A percentile compares a stretch with the other conserved stretches of the same genome.
Evolutionary conservation across 2,329 filamentous ascomycete genomes (phyloP).

Genomic region (Thelonectria blattea): DNA sequence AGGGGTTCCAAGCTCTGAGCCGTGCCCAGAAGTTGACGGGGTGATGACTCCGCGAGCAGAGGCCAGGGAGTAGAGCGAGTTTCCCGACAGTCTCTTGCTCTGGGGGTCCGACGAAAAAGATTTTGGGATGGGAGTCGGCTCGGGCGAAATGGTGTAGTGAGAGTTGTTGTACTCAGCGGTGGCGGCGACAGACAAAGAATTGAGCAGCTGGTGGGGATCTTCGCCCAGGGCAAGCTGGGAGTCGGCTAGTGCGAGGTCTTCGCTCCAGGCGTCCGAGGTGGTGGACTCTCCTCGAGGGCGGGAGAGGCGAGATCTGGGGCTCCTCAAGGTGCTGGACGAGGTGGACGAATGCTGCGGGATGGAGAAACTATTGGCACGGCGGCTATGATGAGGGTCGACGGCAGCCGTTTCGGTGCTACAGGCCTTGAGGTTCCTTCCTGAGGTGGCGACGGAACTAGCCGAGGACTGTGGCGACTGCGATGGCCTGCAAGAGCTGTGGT

Average conservation of each 20-base stretch:
- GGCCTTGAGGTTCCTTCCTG: conserved; percentile 53
- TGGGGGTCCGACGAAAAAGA: conserved; percentile 59
- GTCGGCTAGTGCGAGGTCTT: conserved; percentile 45
- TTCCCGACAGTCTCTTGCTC: conserved; percentile 72
- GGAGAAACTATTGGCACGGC: conserved; percentile 66
- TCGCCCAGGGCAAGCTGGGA: conserved; percentile 54
- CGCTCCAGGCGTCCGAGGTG: conserved; percentile 49
- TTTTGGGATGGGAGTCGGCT: conserved; percentile 53
- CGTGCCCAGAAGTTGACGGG: conserved; percentile 58
- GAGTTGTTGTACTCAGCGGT: conserved; percentile 30
- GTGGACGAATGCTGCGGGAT: conserved; percentile 55
- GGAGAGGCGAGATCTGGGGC: conserved; percentile 49
- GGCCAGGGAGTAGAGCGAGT: conserved; percentile 73
- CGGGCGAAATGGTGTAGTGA: conserved; percentile 50
- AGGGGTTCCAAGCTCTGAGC: conserved; percentile 54
- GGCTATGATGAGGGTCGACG: conserved; percentile 61
- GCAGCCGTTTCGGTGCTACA: conserved; percentile 65
- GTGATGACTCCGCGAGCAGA: conserved; percentile 60
- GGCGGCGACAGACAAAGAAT: conserved; percentile 43
- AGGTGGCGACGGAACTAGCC: conserved; percentile 42
- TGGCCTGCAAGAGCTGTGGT: conserved; percentile 22
- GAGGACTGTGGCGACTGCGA: conserved; percentile 52
- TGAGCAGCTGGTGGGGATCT: conserved; percentile 55
- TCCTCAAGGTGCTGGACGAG: conserved; percentile 48
- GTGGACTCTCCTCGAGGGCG: conserved; percentile 52